Evolutionary conservation across 768 basidiomycete genomes (phyloP).

Genomic region (Neoboletus subvelutipes): DNA sequence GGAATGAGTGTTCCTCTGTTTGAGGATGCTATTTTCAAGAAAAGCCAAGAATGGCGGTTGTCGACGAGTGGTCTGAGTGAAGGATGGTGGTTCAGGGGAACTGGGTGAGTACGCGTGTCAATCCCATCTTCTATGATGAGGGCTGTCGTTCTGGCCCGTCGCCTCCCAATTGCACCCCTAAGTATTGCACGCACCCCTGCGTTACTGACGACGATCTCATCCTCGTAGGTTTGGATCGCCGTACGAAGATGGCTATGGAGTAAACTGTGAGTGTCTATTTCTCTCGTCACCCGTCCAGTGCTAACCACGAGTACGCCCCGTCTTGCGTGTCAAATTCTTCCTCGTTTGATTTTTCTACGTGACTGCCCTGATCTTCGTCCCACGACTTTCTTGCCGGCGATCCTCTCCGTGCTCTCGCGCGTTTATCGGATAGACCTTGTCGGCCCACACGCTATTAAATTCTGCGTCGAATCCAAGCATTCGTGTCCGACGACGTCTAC

Average conservation of each 20-base stretch:
- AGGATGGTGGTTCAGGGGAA: conserved; percentile 83
- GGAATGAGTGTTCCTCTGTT: conserved; percentile 47
- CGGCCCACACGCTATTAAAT: conserved; percentile 76
- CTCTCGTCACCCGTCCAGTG: neutral
- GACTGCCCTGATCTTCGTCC: neutral
- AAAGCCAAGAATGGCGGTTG: conserved; percentile 81
- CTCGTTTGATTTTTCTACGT: too few relatives aligned
- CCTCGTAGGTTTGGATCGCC: conserved; percentile 66
- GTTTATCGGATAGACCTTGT: conserved; percentile 61
- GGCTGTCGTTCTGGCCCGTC: neutral
- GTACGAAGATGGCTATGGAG: conserved; percentile 87
- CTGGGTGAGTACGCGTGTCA: conserved; percentile 51
- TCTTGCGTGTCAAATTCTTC: neutral
- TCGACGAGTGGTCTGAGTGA: conserved; percentile 89
- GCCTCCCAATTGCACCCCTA: neutral
- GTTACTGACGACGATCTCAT: conserved; percentile 8
- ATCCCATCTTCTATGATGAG: neutral
- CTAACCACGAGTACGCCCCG: neutral
- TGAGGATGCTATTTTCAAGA: conserved; percentile 71
- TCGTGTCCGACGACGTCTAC: conserved; percentile 73
- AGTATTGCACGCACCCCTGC: neutral
- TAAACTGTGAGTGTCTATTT: conserved; percentile 63
- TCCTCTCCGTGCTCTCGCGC: neutral
- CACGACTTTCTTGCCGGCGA: neutral
- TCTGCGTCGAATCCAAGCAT: conserved; percentile 90